Conservation (phyloP, 495 filamentous ascomycete species). For the Amorphotheca resinae region DNA sequence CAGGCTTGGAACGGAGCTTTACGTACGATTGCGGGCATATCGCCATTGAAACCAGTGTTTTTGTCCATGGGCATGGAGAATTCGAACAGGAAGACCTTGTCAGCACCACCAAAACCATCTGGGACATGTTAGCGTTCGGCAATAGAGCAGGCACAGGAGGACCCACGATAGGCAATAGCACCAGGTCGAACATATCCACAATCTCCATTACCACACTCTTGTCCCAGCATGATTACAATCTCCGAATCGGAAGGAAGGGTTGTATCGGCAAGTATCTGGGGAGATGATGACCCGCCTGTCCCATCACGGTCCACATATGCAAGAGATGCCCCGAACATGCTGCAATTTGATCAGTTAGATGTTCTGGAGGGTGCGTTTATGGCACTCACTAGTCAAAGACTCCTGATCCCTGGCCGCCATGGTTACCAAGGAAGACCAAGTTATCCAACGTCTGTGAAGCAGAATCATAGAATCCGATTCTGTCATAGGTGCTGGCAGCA, state of each 20-base stretch:
- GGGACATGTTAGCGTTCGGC: not conserved
- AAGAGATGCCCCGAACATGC: conserved; percentile 49
- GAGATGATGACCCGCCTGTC: conserved; percentile 31
- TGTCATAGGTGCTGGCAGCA: conserved; percentile 19
- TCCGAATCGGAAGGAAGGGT: conserved; percentile 45
- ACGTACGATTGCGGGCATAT: conserved; percentile 37
- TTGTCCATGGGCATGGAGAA: conserved; percentile 52
- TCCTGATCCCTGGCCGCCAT: conserved; percentile 46
- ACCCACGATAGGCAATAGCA: conserved; percentile 49
- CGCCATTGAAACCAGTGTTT: conserved; percentile 29
- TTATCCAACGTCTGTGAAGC: conserved; percentile 34
- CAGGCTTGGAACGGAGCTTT: too few species aligned
- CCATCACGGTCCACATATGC: conserved; percentile 44
- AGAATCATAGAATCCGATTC: conserved; percentile 46
- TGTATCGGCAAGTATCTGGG: conserved; percentile 38
- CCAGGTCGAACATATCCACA: conserved; percentile 48
- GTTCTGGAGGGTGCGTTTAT: too few species aligned
- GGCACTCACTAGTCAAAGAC: conserved; percentile 41
- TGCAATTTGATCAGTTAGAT: conserved; percentile 17
- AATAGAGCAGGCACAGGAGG: not conserved
- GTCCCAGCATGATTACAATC: conserved; percentile 45
- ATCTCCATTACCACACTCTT: conserved; percentile 33
- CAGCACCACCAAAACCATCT: conserved; percentile 53
- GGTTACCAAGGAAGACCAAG: conserved; percentile 53
- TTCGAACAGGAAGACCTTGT: conserved; percentile 54